A percentile compares a stretch with the other conserved stretches of the same genome.
Evolutionary conservation across 2,329 filamentous ascomycete genomes (phyloP).

Genomic region (Ophiostoma fasciatum): DNA sequence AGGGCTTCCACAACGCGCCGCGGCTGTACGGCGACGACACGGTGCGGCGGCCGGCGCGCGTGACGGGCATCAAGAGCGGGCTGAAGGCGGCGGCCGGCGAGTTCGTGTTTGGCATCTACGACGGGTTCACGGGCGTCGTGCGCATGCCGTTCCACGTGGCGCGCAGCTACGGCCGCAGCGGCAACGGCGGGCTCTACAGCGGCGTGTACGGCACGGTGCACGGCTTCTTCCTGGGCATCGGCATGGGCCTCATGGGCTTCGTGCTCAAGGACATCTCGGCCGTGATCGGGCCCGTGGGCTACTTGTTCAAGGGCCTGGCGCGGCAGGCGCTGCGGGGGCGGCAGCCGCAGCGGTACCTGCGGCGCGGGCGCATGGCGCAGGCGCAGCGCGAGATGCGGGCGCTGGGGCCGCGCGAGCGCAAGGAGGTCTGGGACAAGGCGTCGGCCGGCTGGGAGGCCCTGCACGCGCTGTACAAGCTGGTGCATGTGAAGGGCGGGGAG

Average conservation of each 20-base stretch:
- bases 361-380: conserved; percentile 43
- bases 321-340: conserved; percentile 41
- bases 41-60: conserved; percentile 45
- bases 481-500: conserved; percentile 23
- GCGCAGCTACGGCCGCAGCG: conserved; percentile 33
- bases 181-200: too few species aligned
- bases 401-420: conserved; percentile 20
- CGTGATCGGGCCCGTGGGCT: conserved; percentile 44
- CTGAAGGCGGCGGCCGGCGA: conserved; percentile 45
- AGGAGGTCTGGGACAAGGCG: conserved; percentile 18
- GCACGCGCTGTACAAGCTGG: conserved; percentile 23
- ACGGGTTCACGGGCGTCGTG: conserved; percentile 49
- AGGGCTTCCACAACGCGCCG: conserved; percentile 58
- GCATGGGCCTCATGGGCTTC: conserved; percentile 48
- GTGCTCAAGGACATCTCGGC: conserved; percentile 51
- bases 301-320: conserved; percentile 47
- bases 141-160: conserved; percentile 43
- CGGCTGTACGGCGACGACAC: conserved; percentile 56
- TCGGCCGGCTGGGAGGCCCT: conserved; percentile 27
- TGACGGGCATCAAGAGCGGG: conserved; percentile 51
- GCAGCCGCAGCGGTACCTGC: conserved; percentile 37
- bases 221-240: conserved; percentile 38
- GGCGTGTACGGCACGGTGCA: too few species aligned
- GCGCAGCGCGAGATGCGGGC: conserved; percentile 31
- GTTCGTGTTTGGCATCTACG: conserved; percentile 48